phyloP scores from a whole-genome alignment of 2,329 filamentous ascomycete species.

The Apiospora sp. region DNA sequence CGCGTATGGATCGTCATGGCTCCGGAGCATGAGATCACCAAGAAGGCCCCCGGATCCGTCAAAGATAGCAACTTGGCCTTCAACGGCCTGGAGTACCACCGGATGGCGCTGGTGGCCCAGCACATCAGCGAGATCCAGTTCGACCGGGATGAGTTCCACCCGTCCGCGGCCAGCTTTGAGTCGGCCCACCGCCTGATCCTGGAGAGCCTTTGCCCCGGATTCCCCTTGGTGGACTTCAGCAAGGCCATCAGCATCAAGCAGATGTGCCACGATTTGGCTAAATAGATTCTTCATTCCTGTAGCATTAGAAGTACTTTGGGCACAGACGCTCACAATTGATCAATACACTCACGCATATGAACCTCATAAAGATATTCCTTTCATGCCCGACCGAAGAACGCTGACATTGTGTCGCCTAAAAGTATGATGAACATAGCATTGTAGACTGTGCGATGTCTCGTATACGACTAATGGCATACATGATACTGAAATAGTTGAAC shows the following conservation, averaged over 20 bases:
- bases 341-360: not conserved
- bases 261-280: not conserved
- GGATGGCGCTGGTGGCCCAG: not conserved
- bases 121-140: not conserved
- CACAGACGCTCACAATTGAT: not conserved
- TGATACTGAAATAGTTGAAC: no score
- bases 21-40: not conserved
- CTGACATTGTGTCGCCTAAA: not conserved
- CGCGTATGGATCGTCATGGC: slow-evolving; percentile 6
- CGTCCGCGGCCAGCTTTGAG: not conserved
- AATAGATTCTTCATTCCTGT: not conserved
- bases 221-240: not conserved
- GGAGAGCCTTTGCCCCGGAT: not conserved
- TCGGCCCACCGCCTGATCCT: not conserved
- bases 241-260: not conserved
- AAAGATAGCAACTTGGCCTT: not conserved
- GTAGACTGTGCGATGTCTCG: not conserved
- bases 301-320: not conserved
- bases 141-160: not conserved
- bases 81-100: not conserved
- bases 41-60: no score
- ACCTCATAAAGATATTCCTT: not conserved
- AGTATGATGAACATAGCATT: not conserved
- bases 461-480: not conserved
- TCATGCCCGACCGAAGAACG: not conserved